phyloP scores from a whole-genome alignment of 2,329 filamentous ascomycete species.

The Myotisia sp. region DNA sequence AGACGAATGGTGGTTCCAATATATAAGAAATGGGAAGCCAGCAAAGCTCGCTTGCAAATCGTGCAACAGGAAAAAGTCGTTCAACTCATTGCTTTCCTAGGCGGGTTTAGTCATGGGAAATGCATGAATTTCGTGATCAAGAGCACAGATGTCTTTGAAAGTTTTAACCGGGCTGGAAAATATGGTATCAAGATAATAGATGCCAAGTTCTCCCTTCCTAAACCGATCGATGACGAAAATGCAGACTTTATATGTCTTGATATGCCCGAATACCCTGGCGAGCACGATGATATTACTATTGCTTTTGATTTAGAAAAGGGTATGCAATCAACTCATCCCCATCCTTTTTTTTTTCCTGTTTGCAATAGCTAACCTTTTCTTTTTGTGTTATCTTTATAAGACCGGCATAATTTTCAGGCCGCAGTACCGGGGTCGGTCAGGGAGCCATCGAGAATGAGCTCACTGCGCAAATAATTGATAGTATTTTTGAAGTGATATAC shows the following conservation, averaged over 20 bases:
- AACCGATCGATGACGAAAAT: constrained; percentile 36
- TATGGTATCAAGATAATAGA: constrained; percentile 67
- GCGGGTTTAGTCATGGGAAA: constrained; percentile 71
- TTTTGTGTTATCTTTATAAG: no score
- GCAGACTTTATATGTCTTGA: constrained; percentile 72
- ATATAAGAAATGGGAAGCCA: constrained; percentile 86
- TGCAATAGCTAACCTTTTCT: constrained; percentile 2
- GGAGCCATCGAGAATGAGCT: constrained; percentile 28
- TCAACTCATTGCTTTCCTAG: constrained; percentile 75
- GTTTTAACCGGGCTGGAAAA: constrained; percentile 47
- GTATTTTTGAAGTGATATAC: no score
- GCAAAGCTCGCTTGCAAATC: constrained; percentile 64
- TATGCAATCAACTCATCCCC: constrained; percentile 35
- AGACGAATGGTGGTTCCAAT: constrained; percentile 82
- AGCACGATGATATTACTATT: constrained; percentile 83
- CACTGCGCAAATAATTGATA: constrained; percentile 15
- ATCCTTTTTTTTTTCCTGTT: neutral
- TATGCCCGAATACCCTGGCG: constrained; percentile 73
- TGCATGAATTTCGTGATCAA: constrained; percentile 83
- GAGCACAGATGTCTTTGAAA: constrained; percentile 69
- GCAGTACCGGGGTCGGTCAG: constrained; percentile 26
- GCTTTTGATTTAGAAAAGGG: constrained; percentile 66
- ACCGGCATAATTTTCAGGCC: constrained; percentile 25
- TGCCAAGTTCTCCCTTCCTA: constrained; percentile 76
- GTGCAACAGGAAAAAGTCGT: constrained; percentile 60